A percentile compares a stretch with the other conserved stretches of the same genome.
Evolutionary conservation across 495 filamentous ascomycete genomes (phyloP).

Genomic region (Trichoderma parareesei): DNA sequence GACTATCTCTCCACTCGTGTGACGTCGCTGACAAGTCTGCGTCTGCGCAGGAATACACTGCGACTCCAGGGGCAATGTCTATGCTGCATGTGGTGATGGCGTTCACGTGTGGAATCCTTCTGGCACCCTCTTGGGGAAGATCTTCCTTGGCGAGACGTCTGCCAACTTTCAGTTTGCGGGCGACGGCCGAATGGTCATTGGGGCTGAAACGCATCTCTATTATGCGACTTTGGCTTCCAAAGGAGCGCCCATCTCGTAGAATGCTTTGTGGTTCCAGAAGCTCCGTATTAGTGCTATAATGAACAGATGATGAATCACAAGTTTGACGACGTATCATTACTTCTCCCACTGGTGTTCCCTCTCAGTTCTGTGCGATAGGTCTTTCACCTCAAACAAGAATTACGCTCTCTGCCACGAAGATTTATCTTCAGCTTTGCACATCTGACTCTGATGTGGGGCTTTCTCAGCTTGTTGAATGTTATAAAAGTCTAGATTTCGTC

Average conservation of each 20-base stretch:
- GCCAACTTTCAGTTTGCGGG: conserved; percentile 54
- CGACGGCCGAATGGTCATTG: conserved; percentile 43
- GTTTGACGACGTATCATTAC: no score
- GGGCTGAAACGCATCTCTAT: conserved; percentile 41
- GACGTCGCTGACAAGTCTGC: background rate
- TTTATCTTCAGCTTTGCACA: no score
- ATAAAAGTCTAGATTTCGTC: no score
- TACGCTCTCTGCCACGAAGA: no score
- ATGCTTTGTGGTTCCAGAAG: background rate
- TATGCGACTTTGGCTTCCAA: conserved; percentile 39
- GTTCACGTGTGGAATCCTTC: conserved; percentile 53
- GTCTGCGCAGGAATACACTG: conserved; percentile 37
- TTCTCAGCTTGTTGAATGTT: no score
- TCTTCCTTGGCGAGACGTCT: conserved; percentile 33
- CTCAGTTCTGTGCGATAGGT: no score
- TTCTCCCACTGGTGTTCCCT: no score
- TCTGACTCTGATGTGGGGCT: no score
- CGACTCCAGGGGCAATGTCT: conserved; percentile 53
- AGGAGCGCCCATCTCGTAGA: conserved; percentile 21
- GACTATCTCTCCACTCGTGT: background rate
- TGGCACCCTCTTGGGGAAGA: conserved; percentile 52
- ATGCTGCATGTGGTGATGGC: conserved; percentile 51
- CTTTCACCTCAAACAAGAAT: no score
- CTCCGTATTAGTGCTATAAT: no score
- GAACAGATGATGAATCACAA: no score